These are phyloP conservation scores for Phytophthora quininea DNA, from an alignment of 352 stramenopile species.

Conservation along the genomic window DNA sequence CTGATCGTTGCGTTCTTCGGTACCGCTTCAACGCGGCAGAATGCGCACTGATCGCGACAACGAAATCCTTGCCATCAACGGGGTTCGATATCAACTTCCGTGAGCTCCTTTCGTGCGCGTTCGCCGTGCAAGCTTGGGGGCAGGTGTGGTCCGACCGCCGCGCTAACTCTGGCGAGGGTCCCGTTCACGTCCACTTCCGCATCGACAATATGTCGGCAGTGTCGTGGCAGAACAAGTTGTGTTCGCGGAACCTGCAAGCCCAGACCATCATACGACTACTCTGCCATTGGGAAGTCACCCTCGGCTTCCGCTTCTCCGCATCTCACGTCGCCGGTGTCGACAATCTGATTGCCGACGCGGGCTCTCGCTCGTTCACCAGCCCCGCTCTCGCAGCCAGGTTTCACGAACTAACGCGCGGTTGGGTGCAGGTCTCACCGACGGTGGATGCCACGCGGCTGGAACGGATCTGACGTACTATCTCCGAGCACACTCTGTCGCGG, in stretches of 20 bases:
- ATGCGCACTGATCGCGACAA: not conserved
- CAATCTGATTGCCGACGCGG: not conserved
- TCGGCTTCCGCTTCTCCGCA: constrained; percentile 4
- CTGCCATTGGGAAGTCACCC: not conserved
- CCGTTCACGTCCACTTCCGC: constrained; percentile 10
- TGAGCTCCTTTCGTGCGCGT: constrained; percentile 11
- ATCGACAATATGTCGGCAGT: constrained; percentile 21
- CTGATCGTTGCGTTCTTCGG: not conserved
- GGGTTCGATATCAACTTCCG: constrained; percentile 27
- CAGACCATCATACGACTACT: not conserved
- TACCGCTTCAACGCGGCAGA: not conserved
- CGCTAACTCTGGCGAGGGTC: not conserved
- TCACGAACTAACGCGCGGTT: constrained; percentile 5
- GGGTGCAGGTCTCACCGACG: constrained; percentile 3
- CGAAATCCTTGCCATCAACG: not conserved
- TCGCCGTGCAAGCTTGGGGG: constrained; percentile 5
- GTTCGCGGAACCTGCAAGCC: not conserved
- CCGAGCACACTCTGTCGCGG: constrained; percentile 2
- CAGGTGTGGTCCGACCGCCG: not conserved
- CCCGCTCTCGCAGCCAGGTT: not conserved
- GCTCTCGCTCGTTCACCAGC: not conserved
- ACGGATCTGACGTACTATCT: constrained; percentile 3
- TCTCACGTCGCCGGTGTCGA: constrained; percentile 3
- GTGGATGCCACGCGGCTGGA: constrained; percentile 6
- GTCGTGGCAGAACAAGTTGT: constrained; percentile 8